These are phyloP conservation scores for Gossypium gossypioides DNA, from an alignment of 441 rosid genomes.

Conservation along the genomic window DNA sequence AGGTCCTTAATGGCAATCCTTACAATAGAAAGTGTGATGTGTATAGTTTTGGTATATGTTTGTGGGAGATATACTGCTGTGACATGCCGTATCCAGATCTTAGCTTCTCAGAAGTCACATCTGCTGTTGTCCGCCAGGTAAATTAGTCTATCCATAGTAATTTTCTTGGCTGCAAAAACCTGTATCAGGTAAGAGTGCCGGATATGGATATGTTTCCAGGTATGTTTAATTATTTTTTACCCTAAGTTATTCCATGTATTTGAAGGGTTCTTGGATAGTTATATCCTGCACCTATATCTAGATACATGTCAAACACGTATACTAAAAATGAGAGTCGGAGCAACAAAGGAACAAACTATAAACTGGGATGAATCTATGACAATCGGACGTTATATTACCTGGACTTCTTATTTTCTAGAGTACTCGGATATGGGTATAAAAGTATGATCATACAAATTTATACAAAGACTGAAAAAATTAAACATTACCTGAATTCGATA, in stretches of 20 bases:
- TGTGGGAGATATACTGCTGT: constrained; percentile 76
- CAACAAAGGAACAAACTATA: background rate
- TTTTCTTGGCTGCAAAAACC: background rate
- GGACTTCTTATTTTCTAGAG: background rate
- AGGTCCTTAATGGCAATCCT: constrained; percentile 60
- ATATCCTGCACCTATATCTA: background rate
- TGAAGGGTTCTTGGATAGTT: background rate
- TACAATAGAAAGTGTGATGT: constrained; percentile 69
- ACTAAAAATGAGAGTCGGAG: background rate
- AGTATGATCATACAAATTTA: background rate
- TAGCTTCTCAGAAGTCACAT: constrained; percentile 67
- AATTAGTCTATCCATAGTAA: background rate
- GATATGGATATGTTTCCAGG: background rate
- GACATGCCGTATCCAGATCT: constrained; percentile 83
- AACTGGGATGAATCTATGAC: background rate
- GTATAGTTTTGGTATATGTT: constrained; percentile 64
- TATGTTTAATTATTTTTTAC: background rate
- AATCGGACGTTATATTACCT: background rate
- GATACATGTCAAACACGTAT: background rate
- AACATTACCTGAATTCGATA: background rate
- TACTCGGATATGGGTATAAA: background rate
- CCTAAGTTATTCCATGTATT: background rate
- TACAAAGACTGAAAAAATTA: background rate
- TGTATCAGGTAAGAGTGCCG: background rate
- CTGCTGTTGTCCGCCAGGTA: constrained; percentile 75